Evolutionary conservation across 148 eudicot species (phyloP).

Genomic region (Euryodendron excelsum): DNA sequence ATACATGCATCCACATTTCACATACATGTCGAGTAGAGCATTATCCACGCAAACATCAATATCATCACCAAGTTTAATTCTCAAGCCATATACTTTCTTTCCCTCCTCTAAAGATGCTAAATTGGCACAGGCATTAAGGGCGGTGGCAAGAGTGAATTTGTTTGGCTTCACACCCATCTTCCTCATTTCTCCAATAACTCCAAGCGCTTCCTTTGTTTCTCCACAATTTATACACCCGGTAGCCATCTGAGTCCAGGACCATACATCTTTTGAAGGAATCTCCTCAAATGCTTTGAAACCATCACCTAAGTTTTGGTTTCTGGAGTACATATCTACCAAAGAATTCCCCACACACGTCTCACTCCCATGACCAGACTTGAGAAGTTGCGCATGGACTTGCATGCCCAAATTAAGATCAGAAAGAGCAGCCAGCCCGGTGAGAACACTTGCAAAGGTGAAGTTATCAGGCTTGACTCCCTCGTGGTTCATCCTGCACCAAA

Average conservation of each 20-base stretch:
- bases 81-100: constrained; percentile 51
- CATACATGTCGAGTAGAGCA: constrained; percentile 71
- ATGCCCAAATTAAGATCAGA: constrained; percentile 36
- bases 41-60: constrained; percentile 60
- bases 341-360: constrained; percentile 69
- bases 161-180: constrained; percentile 45
- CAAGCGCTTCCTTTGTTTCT: constrained; percentile 47
- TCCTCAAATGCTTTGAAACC: constrained; percentile 57
- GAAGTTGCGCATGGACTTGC: constrained; percentile 57
- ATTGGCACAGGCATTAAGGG: constrained; percentile 60
- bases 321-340: constrained; percentile 58
- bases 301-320: constrained; percentile 31
- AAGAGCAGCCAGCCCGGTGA: constrained; percentile 43
- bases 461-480: constrained; percentile 58
- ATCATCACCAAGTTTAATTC: constrained; percentile 45
- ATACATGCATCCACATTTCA: constrained; percentile 60
- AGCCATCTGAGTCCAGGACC: constrained; percentile 70
- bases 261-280: constrained; percentile 42
- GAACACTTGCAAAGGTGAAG: constrained; percentile 50
- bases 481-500: constrained; percentile 51
- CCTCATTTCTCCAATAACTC: constrained; percentile 50
- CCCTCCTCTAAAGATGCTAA: constrained; percentile 56
- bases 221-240: constrained; percentile 56
- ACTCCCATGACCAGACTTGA: constrained; percentile 56
- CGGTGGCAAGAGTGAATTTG: constrained; percentile 53